A percentile compares a stretch with the other conserved stretches of the same genome.
Conservation (phyloP, 768 basidiomycete species). For the Mycena haematopus region DNA sequence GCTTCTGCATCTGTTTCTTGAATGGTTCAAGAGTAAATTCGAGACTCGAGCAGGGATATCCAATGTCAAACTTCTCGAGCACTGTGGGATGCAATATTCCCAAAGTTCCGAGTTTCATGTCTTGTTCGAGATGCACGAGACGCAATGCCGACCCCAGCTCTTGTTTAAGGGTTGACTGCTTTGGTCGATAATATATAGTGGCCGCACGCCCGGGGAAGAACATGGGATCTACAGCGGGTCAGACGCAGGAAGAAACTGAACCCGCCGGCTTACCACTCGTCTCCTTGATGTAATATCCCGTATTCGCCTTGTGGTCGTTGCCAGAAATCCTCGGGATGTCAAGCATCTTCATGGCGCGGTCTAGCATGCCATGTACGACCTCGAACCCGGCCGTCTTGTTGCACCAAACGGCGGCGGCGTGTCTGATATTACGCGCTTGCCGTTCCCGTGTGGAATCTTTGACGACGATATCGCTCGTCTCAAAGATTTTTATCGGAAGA, state of each 20-base stretch:
- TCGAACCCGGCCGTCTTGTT: conserved; percentile 98
- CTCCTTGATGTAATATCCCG: conserved; percentile 93
- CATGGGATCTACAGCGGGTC: conserved; percentile 69
- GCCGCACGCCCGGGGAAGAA: conserved; percentile 97
- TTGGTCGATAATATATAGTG: conserved; percentile 83
- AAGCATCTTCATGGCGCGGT: conserved; percentile 95
- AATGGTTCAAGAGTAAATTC: conserved; percentile 98
- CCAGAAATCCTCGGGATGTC: conserved; percentile 83
- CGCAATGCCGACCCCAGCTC: conserved; percentile 53
- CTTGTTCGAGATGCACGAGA: conserved; percentile 49
- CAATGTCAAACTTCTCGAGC: conserved; percentile 91
- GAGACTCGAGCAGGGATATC: conserved; percentile 91
- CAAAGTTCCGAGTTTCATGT: conserved; percentile 84
- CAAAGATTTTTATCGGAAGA: conserved; percentile 92
- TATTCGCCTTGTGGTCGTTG: conserved; percentile 57
- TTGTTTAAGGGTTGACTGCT: conserved; percentile 45
- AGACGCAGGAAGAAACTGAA: neutral
- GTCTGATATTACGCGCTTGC: conserved; percentile 86
- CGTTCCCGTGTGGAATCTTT: conserved; percentile 82
- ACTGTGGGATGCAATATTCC: conserved; percentile 95
- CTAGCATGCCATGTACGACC: conserved; percentile 92
- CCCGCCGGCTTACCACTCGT: conserved; percentile 67
- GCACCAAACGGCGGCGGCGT: conserved; percentile 93
- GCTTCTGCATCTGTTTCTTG: conserved; percentile 69
- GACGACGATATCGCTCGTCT: conserved; percentile 91